Evolutionary conservation across 768 basidiomycete species (phyloP), one percentile per base, ranked within the genome.

Genomic region (Tylopilus plumbeoviolaceoides): DNA sequence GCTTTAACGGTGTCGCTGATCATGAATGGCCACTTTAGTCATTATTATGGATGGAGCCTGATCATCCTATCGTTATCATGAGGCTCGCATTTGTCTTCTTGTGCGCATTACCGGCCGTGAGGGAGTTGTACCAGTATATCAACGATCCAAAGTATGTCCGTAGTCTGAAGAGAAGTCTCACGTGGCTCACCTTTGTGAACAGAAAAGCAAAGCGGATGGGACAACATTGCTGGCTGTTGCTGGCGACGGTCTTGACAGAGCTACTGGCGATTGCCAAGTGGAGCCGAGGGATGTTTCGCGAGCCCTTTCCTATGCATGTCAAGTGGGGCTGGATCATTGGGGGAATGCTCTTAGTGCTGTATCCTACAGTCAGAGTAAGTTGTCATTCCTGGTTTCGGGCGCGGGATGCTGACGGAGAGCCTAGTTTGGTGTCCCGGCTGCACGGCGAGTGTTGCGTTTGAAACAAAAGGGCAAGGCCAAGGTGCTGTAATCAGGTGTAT

Each of bases 191-290:
- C 11, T n/a, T 6, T 10, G 20, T 9, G 50, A n/a, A 50, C 62
- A 92, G 91, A 62, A 84, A 77, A 59, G 85, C 88, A n/a, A 84
- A 84, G 56, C 80, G 91, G 51, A 92, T 93, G 91, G 91, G 91
- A 2, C 88, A 91, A 59, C 91, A 93, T 63, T 84, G 85, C 31
- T 92, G 91, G 91, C 73, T 93, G 39, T 73, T 93, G 54, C 79
- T 91, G 46, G 90, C 91, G 30, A 93, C 91, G n/a, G 83, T 91
- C 56, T 62, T 82, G 52, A 92, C 91, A 14, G 91, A 93, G 66
- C 67, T 91, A 33, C 75, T 93, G 47, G 85, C 84, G 40, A 91
- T 93, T 48, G 70, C 76, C 59, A 93, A 93, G 73, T 93, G 89
- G 90, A 83, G 87, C 58, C 73, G 81, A 60, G 87, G 85, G 11